Percentiles rank a stretch among this genome's conserved stretches.
Evolutionary conservation across 257 asterid genomes (phyloP).

Genomic region (Solanum pinnatisectum): DNA sequence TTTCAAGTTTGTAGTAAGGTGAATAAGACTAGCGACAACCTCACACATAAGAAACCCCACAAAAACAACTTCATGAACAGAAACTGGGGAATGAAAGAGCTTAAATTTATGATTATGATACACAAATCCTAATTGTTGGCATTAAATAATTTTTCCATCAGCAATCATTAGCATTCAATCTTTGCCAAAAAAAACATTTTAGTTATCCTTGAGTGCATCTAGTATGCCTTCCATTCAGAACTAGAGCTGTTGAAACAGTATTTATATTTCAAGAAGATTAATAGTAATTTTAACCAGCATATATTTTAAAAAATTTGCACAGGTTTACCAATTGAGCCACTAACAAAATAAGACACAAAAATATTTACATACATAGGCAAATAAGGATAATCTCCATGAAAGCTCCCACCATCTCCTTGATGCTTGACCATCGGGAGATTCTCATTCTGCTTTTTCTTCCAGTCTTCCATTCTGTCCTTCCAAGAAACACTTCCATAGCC

Average conservation of each 20-base stretch:
- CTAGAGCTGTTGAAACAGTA: not conserved
- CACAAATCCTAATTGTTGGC: not conserved
- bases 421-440: slow-evolving; percentile 61
- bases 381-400: slow-evolving; percentile 28
- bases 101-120: not conserved
- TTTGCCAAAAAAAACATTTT: not conserved
- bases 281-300: not conserved
- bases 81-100: not conserved
- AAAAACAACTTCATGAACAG: not conserved
- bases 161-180: not conserved
- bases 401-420: slow-evolving; percentile 20
- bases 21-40: not conserved
- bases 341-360: not conserved
- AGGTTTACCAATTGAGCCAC: not conserved
- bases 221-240: not conserved
- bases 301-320: not conserved
- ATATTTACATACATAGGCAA: slow-evolving; percentile 48
- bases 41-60: not conserved
- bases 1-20: not conserved
- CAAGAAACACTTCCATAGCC: slow-evolving; percentile 97
- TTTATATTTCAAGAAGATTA: not conserved
- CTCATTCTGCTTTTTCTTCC: slow-evolving; percentile 67
- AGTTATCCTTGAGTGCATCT: not conserved
- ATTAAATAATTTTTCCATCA: not conserved
- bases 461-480: slow-evolving; percentile 90